phyloP scores from a whole-genome alignment of 2,329 filamentous ascomycete species.

The Neonectria hederae region DNA sequence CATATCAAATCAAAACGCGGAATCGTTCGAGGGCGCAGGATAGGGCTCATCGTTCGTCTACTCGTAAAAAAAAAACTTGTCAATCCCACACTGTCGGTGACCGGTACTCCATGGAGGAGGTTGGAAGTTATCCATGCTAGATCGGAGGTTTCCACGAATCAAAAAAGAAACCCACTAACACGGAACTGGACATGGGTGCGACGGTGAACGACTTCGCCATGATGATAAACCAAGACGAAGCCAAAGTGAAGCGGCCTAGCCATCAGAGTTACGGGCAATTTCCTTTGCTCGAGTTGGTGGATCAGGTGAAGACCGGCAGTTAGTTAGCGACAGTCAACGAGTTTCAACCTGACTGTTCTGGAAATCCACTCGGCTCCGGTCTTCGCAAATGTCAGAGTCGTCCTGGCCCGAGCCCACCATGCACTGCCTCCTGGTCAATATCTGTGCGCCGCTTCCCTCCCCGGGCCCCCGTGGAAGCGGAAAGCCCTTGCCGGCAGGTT shows the following conservation, averaged over 20 bases:
- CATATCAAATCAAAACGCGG: slow-evolving; percentile 11
- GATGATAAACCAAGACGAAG: slow-evolving; percentile 4
- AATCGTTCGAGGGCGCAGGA: slow-evolving; percentile 16
- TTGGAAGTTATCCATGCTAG: not conserved
- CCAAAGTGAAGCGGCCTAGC: slow-evolving; percentile 6
- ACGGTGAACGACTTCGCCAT: not conserved
- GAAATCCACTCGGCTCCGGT: slow-evolving; percentile 32
- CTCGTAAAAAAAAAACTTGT: not conserved
- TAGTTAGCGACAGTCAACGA: slow-evolving; percentile 34
- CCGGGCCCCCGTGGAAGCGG: slow-evolving; percentile 44
- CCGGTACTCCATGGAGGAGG: not conserved
- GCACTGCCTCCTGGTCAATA: slow-evolving; percentile 33
- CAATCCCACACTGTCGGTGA: slow-evolving; percentile 5
- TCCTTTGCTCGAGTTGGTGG: slow-evolving; percentile 30
- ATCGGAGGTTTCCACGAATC: slow-evolving; percentile 6
- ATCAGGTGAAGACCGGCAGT: slow-evolving; percentile 35
- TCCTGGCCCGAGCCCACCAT: slow-evolving; percentile 29
- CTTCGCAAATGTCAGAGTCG: slow-evolving; percentile 22
- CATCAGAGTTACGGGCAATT: slow-evolving; percentile 33
- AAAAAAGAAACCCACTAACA: not conserved
- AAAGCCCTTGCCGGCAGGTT: slow-evolving; percentile 43
- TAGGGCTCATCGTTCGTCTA: not conserved
- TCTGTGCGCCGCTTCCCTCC: slow-evolving; percentile 34
- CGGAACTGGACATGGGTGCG: slow-evolving; percentile 7
- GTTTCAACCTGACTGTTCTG: slow-evolving; percentile 33